These are phyloP conservation scores for Dryas alaskensis DNA, from an alignment of 306 rosid species.

Conservation along the genomic window DNA sequence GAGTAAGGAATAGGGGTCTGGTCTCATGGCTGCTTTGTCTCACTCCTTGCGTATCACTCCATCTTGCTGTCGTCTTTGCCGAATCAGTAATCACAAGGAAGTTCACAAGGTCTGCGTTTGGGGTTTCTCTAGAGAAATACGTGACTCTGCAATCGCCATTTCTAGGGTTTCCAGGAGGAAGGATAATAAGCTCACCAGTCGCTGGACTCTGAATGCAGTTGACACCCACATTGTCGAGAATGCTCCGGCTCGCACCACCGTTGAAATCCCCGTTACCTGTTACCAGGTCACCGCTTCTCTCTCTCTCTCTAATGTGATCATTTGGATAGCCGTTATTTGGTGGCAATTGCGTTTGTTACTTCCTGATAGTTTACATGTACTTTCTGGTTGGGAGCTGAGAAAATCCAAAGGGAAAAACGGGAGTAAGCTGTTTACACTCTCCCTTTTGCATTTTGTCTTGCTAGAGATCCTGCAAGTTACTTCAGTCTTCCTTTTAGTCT, in stretches of 20 bases:
- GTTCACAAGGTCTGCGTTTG: conserved; percentile 25
- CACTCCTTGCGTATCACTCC: conserved; percentile 43
- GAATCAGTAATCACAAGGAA: conserved; percentile 26
- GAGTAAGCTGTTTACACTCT: background rate
- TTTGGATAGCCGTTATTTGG: too few species aligned
- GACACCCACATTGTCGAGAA: conserved; percentile 50
- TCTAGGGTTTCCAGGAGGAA: conserved; percentile 39
- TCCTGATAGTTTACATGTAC: background rate
- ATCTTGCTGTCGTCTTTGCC: conserved; percentile 35
- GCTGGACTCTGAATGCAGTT: conserved; percentile 54
- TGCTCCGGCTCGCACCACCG: conserved; percentile 30
- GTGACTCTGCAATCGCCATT: conserved; percentile 27
- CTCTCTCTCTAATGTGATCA: background rate
- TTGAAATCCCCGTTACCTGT: conserved; percentile 82
- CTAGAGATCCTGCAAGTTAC: background rate
- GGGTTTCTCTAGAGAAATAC: conserved; percentile 31
- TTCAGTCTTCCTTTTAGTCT: background rate
- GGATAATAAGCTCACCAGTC: conserved; percentile 30
- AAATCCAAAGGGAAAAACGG: background rate
- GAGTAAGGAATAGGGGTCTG: background rate
- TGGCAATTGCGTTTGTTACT: background rate
- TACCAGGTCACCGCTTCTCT: conserved; percentile 61
- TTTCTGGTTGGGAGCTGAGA: background rate
- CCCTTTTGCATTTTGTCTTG: background rate
- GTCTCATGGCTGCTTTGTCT: conserved; percentile 62